Base-by-base conservation (phyloP, 306 rosid genomes). In the Cicer chorassanicum region DNA sequence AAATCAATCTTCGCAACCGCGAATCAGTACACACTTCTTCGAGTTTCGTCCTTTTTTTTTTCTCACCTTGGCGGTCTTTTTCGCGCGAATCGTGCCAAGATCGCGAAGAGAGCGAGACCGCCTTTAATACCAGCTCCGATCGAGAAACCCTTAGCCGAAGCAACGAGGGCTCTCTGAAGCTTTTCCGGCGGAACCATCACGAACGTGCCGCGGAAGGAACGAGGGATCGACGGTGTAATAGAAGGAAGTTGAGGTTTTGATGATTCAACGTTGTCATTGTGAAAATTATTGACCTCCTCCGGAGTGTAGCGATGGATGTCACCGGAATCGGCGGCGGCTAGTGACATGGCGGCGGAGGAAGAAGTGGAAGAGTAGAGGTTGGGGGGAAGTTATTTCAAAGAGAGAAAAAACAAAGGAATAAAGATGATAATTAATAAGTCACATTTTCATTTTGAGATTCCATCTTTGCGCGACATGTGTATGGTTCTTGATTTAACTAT, bases 51-150 rank as follows among this genome's bases (percentile, higher is more conserved):
- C 9, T 39, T 16, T 42, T 15, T 4, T 1, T 51, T 36, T 7
- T 38, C 74, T 92, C 6, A 86, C 70, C 90, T 84, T 75, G 80
- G 82, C 61, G 87, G 82, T 73, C 84, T 90, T 76, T 89, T 79
- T 12, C 93, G 87, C 68, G 83, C 83, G 78, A 90, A 74, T 65
- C 98, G 89, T 74, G 79, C 89, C 64, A 95, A 63, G 83, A 95
- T 86, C 34, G 99, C 89, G 84, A 95, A 92, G 72, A 92, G 86
- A 68, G 99, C 92, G 68, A 95, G 96, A 41, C 98, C 99, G 7
- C 98, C 99, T 71, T 92, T 92, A 67, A 95, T 76, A 61, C 98
- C 98, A 69, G 98, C 99, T 55, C 99, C 99, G 24, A 95, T 86
- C 3, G 89, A 61, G 96, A 95, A 95, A 24, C 98, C 98, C 76